phyloP scores from a whole-genome alignment of 768 basidiomycete genomes.

The Mycena latifolia region DNA sequence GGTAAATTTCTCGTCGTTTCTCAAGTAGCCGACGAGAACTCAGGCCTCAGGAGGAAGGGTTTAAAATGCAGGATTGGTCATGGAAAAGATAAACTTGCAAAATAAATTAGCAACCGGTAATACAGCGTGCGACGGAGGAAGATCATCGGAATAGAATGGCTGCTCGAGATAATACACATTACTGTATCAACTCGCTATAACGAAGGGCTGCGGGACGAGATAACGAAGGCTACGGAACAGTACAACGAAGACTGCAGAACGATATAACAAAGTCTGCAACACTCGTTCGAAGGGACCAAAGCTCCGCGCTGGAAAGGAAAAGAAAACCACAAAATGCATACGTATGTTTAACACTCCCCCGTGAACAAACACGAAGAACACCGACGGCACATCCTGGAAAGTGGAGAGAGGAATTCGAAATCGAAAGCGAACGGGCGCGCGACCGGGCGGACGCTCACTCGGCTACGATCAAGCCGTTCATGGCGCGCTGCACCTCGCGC shows the following conservation, averaged over 20 bases:
- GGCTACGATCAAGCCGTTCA: conserved; percentile 80
- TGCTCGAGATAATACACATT: conserved; percentile 35
- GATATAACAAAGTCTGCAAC: conserved; percentile 18
- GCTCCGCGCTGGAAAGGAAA: conserved; percentile 31
- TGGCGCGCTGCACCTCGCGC: conserved; percentile 79
- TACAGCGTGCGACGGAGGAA: conserved; percentile 30
- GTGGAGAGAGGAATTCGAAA: conserved; percentile 3
- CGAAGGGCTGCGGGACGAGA: conserved; percentile 19
- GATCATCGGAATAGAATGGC: conserved; percentile 22
- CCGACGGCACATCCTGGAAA: conserved; percentile 9
- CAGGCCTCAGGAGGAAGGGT: too few species aligned
- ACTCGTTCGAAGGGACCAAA: conserved; percentile 32
- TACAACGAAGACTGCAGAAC: neutral
- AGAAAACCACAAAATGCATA: conserved; percentile 35
- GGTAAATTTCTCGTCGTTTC: too few species aligned
- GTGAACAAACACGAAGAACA: conserved; percentile 8
- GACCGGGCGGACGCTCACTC: conserved; percentile 63
- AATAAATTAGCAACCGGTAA: conserved; percentile 35
- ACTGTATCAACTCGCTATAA: conserved; percentile 35
- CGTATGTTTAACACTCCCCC: conserved; percentile 27
- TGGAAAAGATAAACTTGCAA: conserved; percentile 30
- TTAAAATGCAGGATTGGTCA: too few species aligned
- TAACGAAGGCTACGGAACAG: conserved; percentile 26
- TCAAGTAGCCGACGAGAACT: too few species aligned
- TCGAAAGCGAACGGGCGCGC: neutral